Conservation (phyloP, 176 grass and related monocot species). For the Poa pratensis region DNA sequence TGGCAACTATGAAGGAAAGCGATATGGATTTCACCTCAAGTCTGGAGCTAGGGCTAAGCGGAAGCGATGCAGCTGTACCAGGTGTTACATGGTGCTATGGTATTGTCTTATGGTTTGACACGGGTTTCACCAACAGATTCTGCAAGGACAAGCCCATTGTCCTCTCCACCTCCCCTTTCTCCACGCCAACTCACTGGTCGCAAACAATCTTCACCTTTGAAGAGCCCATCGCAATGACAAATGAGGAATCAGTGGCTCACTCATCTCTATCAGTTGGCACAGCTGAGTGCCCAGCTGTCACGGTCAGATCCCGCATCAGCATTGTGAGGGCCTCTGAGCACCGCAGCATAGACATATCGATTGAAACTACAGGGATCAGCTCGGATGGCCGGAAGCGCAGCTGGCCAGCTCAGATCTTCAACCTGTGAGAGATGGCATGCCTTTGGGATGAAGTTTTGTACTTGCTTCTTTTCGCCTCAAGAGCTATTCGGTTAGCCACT, state of each 20-base stretch:
- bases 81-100: slow-evolving; percentile 69
- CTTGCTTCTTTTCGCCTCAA: neutral
- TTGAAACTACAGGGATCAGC: slow-evolving; percentile 63
- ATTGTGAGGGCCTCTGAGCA: slow-evolving; percentile 78
- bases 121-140: slow-evolving; percentile 72
- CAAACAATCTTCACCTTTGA: slow-evolving; percentile 85
- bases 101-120: slow-evolving; percentile 92
- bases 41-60: slow-evolving; percentile 66
- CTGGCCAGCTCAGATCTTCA: slow-evolving; percentile 89
- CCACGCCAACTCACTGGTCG: slow-evolving; percentile 83
- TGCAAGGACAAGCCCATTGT: slow-evolving; percentile 77
- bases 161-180: slow-evolving; percentile 86
- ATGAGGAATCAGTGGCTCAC: slow-evolving; percentile 19
- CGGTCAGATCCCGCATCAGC: slow-evolving; percentile 67
- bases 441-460: slow-evolving; percentile 18
- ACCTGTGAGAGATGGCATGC: slow-evolving; percentile 47
- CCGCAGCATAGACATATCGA: slow-evolving; percentile 77
- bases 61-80: slow-evolving; percentile 12
- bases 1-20: slow-evolving; percentile 72
- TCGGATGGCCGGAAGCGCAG: slow-evolving; percentile 54
- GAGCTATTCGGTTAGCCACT: neutral
- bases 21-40: slow-evolving; percentile 93
- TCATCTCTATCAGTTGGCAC: slow-evolving; percentile 57
- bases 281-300: slow-evolving; percentile 52
- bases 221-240: slow-evolving; percentile 72